These are phyloP conservation scores for Sicyos baderoa DNA, from an alignment of 306 rosid species.

Conservation along the genomic window DNA sequence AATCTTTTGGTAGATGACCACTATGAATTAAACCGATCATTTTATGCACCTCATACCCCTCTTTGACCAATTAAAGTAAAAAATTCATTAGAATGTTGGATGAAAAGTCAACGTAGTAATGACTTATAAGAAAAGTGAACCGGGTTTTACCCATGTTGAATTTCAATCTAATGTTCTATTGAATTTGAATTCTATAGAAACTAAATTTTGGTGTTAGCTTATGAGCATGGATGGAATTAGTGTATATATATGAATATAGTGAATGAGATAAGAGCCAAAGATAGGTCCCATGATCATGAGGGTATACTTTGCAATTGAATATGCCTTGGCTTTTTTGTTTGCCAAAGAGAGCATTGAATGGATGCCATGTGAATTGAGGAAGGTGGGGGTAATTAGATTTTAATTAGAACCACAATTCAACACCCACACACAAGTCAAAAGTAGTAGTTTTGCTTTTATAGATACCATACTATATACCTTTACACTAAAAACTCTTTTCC, in stretches of 20 bases:
- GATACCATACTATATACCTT: neutral
- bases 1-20: too few relatives aligned
- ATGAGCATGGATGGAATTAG: neutral
- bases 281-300: neutral
- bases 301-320: neutral
- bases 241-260: neutral
- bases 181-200: too few relatives aligned
- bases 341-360: constrained; percentile 13
- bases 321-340: neutral
- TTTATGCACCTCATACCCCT: too few relatives aligned
- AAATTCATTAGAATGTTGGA: too few relatives aligned
- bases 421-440: constrained; percentile 2
- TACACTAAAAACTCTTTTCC: neutral
- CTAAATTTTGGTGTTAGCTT: neutral
- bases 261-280: neutral
- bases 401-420: neutral
- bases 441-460: neutral
- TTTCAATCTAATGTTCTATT: too few relatives aligned
- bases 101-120: too few relatives aligned
- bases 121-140: too few relatives aligned
- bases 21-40: too few relatives aligned
- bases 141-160: too few relatives aligned
- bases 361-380: constrained; percentile 1
- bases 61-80: too few relatives aligned
- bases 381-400: neutral